Evolutionary conservation across 345 rosid species (phyloP).

Genomic region (Draba incana): DNA sequence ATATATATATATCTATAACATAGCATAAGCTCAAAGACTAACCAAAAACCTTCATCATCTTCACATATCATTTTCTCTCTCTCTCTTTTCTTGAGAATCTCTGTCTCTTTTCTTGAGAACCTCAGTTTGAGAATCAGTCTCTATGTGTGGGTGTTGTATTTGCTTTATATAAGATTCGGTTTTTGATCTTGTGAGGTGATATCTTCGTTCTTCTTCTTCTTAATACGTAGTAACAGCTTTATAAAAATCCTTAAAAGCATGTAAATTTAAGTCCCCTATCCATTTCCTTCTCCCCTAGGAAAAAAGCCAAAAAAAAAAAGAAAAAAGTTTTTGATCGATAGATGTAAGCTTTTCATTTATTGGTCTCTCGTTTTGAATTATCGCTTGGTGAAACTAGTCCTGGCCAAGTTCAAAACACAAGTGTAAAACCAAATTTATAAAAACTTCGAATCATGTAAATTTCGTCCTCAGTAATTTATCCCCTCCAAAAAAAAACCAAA

Average conservation of each 20-base stretch:
- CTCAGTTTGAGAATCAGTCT: slow-evolving; percentile 20
- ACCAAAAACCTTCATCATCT: slow-evolving; percentile 30
- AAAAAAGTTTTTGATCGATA: background rate
- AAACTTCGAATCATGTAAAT: slow-evolving; percentile 68
- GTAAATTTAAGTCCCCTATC: slow-evolving; percentile 32
- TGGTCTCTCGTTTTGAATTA: slow-evolving; percentile 18
- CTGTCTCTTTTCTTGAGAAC: background rate
- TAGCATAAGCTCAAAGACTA: slow-evolving; percentile 30
- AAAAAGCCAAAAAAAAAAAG: slow-evolving; percentile 16
- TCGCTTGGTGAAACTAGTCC: slow-evolving; percentile 36
- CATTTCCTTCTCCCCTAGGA: slow-evolving; percentile 1
- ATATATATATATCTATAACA: no score
- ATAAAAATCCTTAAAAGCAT: slow-evolving; percentile 44
- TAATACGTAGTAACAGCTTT: slow-evolving; percentile 37
- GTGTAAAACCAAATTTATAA: slow-evolving; percentile 60
- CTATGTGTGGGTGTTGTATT: slow-evolving; percentile 31
- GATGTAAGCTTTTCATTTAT: slow-evolving; percentile 27
- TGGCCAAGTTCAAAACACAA: slow-evolving; percentile 53
- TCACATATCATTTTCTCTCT: background rate
- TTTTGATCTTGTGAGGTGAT: slow-evolving; percentile 22
- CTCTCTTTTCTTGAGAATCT: no score
- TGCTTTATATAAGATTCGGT: slow-evolving; percentile 35
- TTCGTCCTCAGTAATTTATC: slow-evolving; percentile 3
- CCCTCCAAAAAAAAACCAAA: background rate
- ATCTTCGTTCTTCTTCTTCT: slow-evolving; percentile 32